Base-by-base conservation (phyloP, 805 yeast genomes). In the Blastobotrys attinorum region DNA sequence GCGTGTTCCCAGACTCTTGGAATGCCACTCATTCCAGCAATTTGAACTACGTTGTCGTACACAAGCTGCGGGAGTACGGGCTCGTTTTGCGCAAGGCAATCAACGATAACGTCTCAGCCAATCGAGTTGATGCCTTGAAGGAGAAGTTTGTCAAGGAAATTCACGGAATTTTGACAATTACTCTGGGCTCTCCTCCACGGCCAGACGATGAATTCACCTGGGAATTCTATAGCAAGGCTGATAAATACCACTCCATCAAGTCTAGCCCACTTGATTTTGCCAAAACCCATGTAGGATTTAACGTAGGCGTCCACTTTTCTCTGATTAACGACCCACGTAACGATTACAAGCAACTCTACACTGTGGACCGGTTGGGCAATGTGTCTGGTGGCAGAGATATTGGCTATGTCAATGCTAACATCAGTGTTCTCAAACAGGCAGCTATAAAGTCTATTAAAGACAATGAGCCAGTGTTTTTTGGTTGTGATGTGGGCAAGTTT, bases 321-420 rank as follows among this genome's bases (percentile, higher is more conserved):
- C 65, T 86, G 56, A 75, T 87, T 53, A 73, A 87, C 60, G 96
- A 86, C 59, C 95, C 95, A 40, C 76, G 95, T 68, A 82, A 87
- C 58, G 72, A 70, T 27, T 80, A 73, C 61, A 74, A 78, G 52
- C 64, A 73, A 48, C 68, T 83, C 47, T 76, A 83, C 55, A 75
- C 83, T 45, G 85, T 87, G 46, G 89, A 83, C 56, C 70, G 83
- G 45, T 69, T 86, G 55, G 85, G 85, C 57, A 86, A 86, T 58
- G 75, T 86, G 42, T 66, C 69, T 32, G 84, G 79, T 27, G 87
- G 85, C n/a, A 45, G 44, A 40, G 37, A 43, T 10, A 85, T 85
- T 33, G 72, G 75, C 39, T 86, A 87, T 59, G 73, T 87, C 55
- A 87, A 86, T 61, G 71, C 79, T 44, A 80, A 79, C 33, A 73